Conservation (phyloP, 352 stramenopile genomes). For the Phytopythium boreale region DNA sequence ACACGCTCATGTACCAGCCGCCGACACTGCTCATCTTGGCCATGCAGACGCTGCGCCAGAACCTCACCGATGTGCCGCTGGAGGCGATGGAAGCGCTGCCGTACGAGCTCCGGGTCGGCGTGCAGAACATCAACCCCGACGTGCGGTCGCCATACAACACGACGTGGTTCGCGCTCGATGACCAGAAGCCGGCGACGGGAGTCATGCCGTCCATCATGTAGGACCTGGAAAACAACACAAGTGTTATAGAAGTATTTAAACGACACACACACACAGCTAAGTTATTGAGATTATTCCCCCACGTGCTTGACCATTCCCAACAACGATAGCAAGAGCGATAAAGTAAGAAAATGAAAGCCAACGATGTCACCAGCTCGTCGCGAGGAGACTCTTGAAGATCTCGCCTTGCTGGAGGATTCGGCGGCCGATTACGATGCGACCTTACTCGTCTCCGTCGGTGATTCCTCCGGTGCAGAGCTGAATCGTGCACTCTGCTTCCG, state of each 20-base stretch:
- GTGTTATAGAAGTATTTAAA: conserved; percentile 40
- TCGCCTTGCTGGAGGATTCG: too few relatives aligned
- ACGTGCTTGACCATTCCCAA: neutral
- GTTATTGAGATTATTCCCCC: neutral
- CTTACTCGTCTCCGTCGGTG: conserved; percentile 54
- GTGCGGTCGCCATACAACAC: conserved; percentile 60
- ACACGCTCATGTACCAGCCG: conserved; percentile 53
- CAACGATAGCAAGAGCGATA: conserved; percentile 2
- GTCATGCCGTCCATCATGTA: conserved; percentile 26
- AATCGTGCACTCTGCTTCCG: conserved; percentile 80
- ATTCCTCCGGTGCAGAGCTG: conserved; percentile 66
- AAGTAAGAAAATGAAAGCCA: conserved; percentile 34
- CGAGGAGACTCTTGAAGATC: neutral
- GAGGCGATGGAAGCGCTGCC: conserved; percentile 50
- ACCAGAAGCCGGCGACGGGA: conserved; percentile 35
- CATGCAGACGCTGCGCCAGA: conserved; percentile 58
- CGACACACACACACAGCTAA: too few relatives aligned
- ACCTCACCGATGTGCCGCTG: conserved; percentile 33
- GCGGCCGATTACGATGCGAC: too few relatives aligned
- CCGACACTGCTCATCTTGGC: conserved; percentile 65
- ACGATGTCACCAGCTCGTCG: neutral
- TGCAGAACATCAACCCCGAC: conserved; percentile 72
- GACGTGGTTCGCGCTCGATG: conserved; percentile 58
- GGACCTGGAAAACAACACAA: neutral
- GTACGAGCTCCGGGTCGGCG: conserved; percentile 56